Percentiles rank a stretch among this genome's conserved stretches.
Conservation (phyloP, 306 rosid genomes). For the Acacia acuminata region DNA sequence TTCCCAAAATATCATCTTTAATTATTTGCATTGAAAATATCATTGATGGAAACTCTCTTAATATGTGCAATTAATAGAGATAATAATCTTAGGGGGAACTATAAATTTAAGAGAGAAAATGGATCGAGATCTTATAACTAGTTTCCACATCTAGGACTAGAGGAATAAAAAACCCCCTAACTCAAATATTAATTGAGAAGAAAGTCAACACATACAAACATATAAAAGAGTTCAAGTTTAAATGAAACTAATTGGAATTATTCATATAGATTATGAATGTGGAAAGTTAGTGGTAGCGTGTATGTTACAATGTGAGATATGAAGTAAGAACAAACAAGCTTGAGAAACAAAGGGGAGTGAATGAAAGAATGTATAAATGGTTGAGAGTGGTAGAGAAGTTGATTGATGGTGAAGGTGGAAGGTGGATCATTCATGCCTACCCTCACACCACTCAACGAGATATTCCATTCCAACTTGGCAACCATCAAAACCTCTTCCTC, state of each 20-base stretch:
- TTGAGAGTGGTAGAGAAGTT: not conserved
- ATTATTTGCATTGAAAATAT: too few species aligned
- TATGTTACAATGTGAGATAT: conserved; percentile 2
- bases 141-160: too few species aligned
- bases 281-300: not conserved
- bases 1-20: too few species aligned
- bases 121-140: not conserved
- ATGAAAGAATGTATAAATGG: not conserved
- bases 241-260: not conserved
- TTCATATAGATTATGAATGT: not conserved
- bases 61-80: too few species aligned
- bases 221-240: not conserved
- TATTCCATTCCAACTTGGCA: conserved; percentile 74
- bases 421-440: conserved; percentile 43
- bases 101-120: not conserved
- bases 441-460: conserved; percentile 36
- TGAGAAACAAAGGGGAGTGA: not conserved
- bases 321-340: conserved; percentile 26
- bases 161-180: too few species aligned
- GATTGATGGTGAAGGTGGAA: conserved; percentile 17
- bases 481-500: conserved; percentile 45
- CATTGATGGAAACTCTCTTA: too few species aligned
- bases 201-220: not conserved
- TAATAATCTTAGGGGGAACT: too few species aligned
- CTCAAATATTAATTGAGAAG: not conserved